Percentiles rank a stretch among this genome's conserved stretches.
These are phyloP conservation scores for Delitschia confertaspora DNA, from an alignment of 495 filamentous ascomycete species.

Conservation along the genomic window DNA sequence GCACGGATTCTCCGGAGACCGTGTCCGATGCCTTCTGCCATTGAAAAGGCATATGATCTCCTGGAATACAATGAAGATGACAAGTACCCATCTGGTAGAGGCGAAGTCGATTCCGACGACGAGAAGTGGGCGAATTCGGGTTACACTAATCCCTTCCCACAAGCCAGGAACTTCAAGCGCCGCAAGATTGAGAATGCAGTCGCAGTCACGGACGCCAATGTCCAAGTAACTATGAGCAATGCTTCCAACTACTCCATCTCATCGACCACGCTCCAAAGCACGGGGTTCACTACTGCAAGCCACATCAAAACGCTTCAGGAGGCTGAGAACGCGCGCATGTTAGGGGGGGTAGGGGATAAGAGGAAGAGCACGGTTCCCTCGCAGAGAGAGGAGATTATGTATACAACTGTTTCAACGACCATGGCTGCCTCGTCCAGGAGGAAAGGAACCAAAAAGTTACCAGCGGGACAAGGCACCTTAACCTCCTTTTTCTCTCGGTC, in stretches of 20 bases:
- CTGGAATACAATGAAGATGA: slow-evolving; percentile 51
- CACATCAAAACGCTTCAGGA: slow-evolving; percentile 25
- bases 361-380: too few species aligned
- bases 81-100: slow-evolving; percentile 53
- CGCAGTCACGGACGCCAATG: slow-evolving; percentile 3
- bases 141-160: slow-evolving; percentile 1
- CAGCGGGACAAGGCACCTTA: slow-evolving; percentile 41
- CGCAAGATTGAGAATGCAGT: slow-evolving; percentile 7
- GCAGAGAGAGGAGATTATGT: too few species aligned
- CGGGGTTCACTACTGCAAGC: slow-evolving; percentile 30
- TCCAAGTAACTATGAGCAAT: slow-evolving; percentile 27
- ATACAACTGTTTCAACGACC: too few species aligned
- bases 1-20: slow-evolving; percentile 53
- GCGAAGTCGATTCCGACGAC: slow-evolving; percentile 37
- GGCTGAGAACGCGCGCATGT: slow-evolving; percentile 6
- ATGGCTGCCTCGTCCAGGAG: slow-evolving; percentile 2
- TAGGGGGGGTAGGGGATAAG: neutral
- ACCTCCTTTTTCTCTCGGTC: slow-evolving; percentile 38
- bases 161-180: slow-evolving; percentile 13
- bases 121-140: slow-evolving; percentile 24
- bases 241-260: slow-evolving; percentile 21
- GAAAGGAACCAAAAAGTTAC: slow-evolving; percentile 26
- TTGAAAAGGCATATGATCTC: slow-evolving; percentile 38
- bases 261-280: slow-evolving; percentile 18
- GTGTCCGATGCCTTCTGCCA: slow-evolving; percentile 42